Evolutionary conservation across 257 asterid genomes (phyloP).

Genomic region (Verbena officinalis): DNA sequence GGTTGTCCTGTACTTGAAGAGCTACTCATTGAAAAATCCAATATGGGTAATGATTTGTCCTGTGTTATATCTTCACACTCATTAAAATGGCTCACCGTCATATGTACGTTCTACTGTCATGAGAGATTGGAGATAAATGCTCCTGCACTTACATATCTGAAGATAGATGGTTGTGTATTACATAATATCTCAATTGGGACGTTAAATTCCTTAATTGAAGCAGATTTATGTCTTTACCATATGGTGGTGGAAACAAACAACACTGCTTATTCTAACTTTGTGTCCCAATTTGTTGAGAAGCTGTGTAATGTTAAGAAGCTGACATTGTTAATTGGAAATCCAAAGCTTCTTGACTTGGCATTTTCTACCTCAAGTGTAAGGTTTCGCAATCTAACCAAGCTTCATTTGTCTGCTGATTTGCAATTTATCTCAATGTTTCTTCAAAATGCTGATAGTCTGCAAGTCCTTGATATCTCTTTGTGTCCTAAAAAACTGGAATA

Average conservation of each 20-base stretch:
- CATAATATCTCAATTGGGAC: not conserved
- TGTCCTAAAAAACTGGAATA: no score
- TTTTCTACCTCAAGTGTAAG: not conserved
- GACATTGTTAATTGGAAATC: not conserved
- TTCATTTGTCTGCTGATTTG: not conserved
- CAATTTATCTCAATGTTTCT: not conserved
- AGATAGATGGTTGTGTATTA: not conserved
- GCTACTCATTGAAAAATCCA: not conserved
- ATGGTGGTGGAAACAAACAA: no score
- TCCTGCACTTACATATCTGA: constrained; percentile 1
- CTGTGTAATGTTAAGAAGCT: not conserved
- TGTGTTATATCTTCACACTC: not conserved
- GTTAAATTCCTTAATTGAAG: not conserved
- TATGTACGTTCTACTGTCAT: not conserved
- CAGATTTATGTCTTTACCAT: not conserved
- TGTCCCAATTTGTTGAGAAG: not conserved
- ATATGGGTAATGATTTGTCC: not conserved
- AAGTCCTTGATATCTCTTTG: not conserved
- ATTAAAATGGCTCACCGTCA: not conserved
- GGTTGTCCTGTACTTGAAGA: not conserved
- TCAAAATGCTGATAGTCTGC: constrained; percentile 21
- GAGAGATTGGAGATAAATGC: not conserved
- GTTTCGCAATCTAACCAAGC: constrained; percentile 17
- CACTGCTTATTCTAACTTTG: not conserved
- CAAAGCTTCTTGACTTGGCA: not conserved